Evolutionary conservation across 2,329 filamentous ascomycete species (phyloP), one percentile per base, ranked within the genome.

Genomic region (Penicillium sp.): DNA sequence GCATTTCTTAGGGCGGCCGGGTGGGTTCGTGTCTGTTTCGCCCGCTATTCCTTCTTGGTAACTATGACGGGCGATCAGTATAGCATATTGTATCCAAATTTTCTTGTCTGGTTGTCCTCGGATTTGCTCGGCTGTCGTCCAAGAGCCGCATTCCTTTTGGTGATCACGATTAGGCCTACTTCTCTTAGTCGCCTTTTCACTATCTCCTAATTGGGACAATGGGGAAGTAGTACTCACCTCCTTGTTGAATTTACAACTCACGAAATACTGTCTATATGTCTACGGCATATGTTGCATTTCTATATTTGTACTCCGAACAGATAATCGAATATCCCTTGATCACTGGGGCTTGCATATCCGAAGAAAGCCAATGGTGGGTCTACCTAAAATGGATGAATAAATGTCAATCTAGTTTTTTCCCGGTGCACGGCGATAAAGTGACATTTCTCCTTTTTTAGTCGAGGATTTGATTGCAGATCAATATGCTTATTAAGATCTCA

Each of bases 1-100:
- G 44, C 45, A 46, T 49, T 46, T 39, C 32, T 56, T 52, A 47
- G 45, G 47, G 37, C 41, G 19, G 28, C 17, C 22, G 22, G n/a
- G 49, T 44, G 43, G 37, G 48, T 50, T 50, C 43, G 43, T 47
- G 31, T 40, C 19, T 31, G 24, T 35, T 24, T 32, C 22, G 1
- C n/a, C 19, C 42, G 17, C 42, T 40, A 46, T 34, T 22, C 43
- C 43, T 26, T 32, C n/a, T 41, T 33, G 15, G 43, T 31, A 13
- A 4, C 19, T 6, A 17, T 37, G 22, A 34, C 21, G 9, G 49
- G 22, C 52, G 50, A 54, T 54, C 52, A 45, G 44, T 46, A 42
- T 38, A 46, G n/a, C 12, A 19, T 35, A 12, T 40, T 21, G 17
- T 43, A 19, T 37, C 32, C 24, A 26, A 9, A n/a, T 13, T 15